Evolutionary conservation across 371 early-diverging fungal genomes (phyloP).

Genomic region (Syncephalis plumigaleata): DNA sequence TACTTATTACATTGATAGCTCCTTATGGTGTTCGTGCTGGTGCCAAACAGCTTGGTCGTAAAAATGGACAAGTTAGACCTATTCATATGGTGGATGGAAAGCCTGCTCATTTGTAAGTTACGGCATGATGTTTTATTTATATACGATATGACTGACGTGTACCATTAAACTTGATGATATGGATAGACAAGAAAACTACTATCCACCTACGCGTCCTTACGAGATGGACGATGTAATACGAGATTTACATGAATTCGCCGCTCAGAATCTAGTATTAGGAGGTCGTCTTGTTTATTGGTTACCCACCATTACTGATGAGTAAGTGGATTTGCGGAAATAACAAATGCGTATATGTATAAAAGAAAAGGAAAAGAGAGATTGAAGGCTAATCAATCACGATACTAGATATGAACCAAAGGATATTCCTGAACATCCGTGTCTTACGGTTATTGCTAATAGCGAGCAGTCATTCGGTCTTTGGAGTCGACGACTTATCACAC

Average conservation of each 20-base stretch:
- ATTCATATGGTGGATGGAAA: slow-evolving; percentile 39
- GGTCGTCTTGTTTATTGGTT: slow-evolving; percentile 94
- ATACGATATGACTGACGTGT: too few species aligned
- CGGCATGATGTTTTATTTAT: too few species aligned
- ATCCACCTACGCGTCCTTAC: slow-evolving; percentile 84
- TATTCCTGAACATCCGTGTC: slow-evolving; percentile 67
- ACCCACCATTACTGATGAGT: slow-evolving; percentile 78
- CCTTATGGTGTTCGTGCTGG: slow-evolving; percentile 97
- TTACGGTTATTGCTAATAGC: slow-evolving; percentile 67
- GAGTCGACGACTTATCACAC: slow-evolving; percentile 84
- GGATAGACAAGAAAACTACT: slow-evolving; percentile 46
- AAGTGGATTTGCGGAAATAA: slow-evolving; percentile 4
- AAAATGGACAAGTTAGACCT: slow-evolving; percentile 27
- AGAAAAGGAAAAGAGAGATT: too few species aligned
- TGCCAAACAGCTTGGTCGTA: slow-evolving; percentile 77
- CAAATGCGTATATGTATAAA: too few species aligned
- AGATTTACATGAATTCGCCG: slow-evolving; percentile 77
- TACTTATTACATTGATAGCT: slow-evolving; percentile 21
- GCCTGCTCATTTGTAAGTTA: slow-evolving; percentile 28
- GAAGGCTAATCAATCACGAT: too few species aligned
- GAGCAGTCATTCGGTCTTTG: slow-evolving; percentile 89
- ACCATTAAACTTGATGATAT: too few species aligned
- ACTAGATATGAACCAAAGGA: slow-evolving; percentile 47
- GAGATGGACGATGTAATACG: slow-evolving; percentile 78
- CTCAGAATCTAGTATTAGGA: slow-evolving; percentile 51